Conservation (phyloP, 2,329 filamentous ascomycete species). For the Exophiala lecanii-corni region DNA sequence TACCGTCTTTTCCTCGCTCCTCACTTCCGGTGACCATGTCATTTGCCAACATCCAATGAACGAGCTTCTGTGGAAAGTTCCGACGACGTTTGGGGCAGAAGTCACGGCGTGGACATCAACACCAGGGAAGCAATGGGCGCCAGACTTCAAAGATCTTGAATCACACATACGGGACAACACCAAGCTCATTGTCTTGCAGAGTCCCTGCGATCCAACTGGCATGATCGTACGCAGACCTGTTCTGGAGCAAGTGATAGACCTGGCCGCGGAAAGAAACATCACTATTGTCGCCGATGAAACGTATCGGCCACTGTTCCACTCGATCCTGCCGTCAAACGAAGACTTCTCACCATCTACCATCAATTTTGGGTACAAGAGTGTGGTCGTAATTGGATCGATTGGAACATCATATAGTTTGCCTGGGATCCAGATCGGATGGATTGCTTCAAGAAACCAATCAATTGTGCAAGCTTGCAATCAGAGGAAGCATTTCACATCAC, state of each 20-base stretch:
- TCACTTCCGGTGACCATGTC: constrained; percentile 73
- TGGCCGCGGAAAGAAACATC: constrained; percentile 61
- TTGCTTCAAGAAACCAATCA: constrained; percentile 60
- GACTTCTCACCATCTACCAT: constrained; percentile 64
- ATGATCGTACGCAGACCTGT: constrained; percentile 59
- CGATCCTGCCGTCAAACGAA: constrained; percentile 49
- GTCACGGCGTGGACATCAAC: constrained; percentile 72
- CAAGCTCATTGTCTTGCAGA: constrained; percentile 63
- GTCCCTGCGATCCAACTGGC: constrained; percentile 80
- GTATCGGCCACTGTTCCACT: constrained; percentile 78
- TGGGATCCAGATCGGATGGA: constrained; percentile 78
- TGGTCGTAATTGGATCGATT: constrained; percentile 72
- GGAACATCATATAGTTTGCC: constrained; percentile 82
- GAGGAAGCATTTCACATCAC: constrained; percentile 77
- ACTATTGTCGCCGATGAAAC: constrained; percentile 74
- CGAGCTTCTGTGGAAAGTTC: constrained; percentile 75
- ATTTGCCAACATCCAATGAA: constrained; percentile 85
- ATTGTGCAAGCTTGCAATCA: constrained; percentile 61
- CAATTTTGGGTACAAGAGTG: constrained; percentile 65
- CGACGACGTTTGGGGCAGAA: constrained; percentile 67
- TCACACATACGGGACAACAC: constrained; percentile 49
- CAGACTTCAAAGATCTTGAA: constrained; percentile 63
- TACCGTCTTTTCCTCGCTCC: constrained; percentile 66
- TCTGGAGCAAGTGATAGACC: constrained; percentile 57
- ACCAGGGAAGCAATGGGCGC: constrained; percentile 60